Percentiles rank a stretch among this genome's conserved stretches.
phyloP scores from a whole-genome alignment of 2,329 filamentous ascomycete species.

The Paecilomyces niveus region DNA sequence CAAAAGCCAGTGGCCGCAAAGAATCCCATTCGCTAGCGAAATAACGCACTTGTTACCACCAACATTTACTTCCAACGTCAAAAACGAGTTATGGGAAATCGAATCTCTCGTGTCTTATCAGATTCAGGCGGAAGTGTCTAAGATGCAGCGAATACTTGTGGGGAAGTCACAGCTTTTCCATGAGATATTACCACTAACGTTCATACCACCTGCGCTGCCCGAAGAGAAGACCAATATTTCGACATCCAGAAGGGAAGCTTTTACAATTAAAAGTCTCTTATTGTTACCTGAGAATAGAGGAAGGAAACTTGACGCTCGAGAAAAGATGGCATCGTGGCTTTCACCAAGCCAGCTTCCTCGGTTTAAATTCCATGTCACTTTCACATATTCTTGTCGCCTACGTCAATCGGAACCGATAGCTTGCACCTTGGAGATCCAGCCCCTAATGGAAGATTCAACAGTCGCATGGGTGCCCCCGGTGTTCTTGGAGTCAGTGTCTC shows the following conservation, averaged over 20 bases:
- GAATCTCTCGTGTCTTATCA: constrained; percentile 6
- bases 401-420: constrained; percentile 3
- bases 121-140: constrained; percentile 5
- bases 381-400: constrained; percentile 6
- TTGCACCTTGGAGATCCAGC: constrained; percentile 1
- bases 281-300: constrained; percentile 9
- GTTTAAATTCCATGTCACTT: constrained; percentile 8
- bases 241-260: background rate
- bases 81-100: constrained; percentile 3
- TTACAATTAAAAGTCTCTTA: constrained; percentile 2
- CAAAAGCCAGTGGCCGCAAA: constrained; percentile 3
- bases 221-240: background rate
- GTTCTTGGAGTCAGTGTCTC: background rate
- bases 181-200: background rate
- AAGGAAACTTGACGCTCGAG: constrained; percentile 2
- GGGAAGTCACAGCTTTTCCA: background rate
- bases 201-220: background rate
- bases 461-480: background rate
- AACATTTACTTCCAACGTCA: constrained; percentile 2
- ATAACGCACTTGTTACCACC: constrained; percentile 7
- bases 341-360: constrained; percentile 7
- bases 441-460: background rate
- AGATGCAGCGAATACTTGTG: constrained; percentile 3
- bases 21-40: constrained; percentile 6
- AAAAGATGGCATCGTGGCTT: constrained; percentile 9